Conservation (phyloP, 2,329 filamentous ascomycete genomes). For the Verticillium dahliae region DNA sequence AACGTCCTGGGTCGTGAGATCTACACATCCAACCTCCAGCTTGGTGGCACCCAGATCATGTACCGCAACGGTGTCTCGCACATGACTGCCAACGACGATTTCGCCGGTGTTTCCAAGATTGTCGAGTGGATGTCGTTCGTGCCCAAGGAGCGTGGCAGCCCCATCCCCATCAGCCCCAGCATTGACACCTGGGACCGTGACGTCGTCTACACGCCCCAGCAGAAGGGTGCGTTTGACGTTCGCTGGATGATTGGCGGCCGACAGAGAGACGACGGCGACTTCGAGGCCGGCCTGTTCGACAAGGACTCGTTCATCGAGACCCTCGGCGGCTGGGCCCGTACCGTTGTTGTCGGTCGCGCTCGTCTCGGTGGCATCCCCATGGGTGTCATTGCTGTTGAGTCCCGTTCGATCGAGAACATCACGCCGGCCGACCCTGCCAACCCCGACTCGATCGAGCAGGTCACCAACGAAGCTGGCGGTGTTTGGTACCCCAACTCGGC, state of each 20-base stretch:
- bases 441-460: conserved; percentile 95
- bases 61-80: conserved; percentile 99
- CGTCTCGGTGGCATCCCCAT: conserved; percentile 95
- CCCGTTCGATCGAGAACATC: conserved; percentile 91
- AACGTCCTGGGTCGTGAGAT: conserved; percentile 97
- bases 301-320: conserved; percentile 95
- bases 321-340: conserved; percentile 93
- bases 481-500: conserved; percentile 99
- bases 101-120: conserved; percentile 95
- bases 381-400: conserved; percentile 97
- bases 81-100: conserved; percentile 96
- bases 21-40: conserved; percentile 97
- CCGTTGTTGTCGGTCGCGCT: conserved; percentile 93
- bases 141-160: conserved; percentile 88
- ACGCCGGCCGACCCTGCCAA: conserved; percentile 96
- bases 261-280: conserved; percentile 69
- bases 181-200: conserved; percentile 90
- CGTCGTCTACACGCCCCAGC: conserved; percentile 72
- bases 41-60: conserved; percentile 99
- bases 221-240: conserved; percentile 85
- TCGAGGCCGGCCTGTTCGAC: conserved; percentile 89
- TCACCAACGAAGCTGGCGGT: conserved; percentile 90
- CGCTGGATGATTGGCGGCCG: conserved; percentile 89
- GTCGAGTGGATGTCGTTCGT: conserved; percentile 98
- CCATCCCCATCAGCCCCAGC: conserved; percentile 84